Percentiles rank a stretch among this genome's conserved stretches.
Evolutionary conservation across 129 eudicot species (phyloP).

Genomic region (Flaveria ramosissima): DNA sequence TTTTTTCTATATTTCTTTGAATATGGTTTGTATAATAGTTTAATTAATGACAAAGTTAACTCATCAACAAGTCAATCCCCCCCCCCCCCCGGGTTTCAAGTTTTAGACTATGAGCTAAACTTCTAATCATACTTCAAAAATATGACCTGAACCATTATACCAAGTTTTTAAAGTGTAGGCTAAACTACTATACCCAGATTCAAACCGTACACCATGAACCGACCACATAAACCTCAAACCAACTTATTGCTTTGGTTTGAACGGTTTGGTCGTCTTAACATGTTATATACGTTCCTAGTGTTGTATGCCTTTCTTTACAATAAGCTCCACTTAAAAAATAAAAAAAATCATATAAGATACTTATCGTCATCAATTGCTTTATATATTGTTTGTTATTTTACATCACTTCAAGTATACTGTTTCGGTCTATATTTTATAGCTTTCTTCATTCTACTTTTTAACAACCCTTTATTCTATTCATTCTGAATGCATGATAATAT

Average conservation of each 20-base stretch:
- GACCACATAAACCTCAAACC: background rate
- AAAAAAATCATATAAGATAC: background rate
- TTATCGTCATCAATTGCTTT: background rate
- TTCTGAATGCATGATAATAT: background rate
- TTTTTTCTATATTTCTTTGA: background rate
- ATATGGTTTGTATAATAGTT: background rate
- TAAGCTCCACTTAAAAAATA: background rate
- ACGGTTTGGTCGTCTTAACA: background rate
- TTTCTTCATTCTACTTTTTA: background rate
- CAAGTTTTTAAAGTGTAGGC: no score
- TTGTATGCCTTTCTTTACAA: background rate
- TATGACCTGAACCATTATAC: no score
- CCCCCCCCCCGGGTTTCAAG: no score
- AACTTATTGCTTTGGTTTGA: background rate
- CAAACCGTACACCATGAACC: no score
- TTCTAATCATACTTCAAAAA: no score
- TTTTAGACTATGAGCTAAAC: no score
- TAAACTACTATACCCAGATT: no score
- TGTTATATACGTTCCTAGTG: background rate
- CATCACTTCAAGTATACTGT: background rate
- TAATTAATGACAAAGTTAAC: no score
- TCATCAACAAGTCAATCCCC: no score
- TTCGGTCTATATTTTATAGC: background rate
- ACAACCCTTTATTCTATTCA: background rate
- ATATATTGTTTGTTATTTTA: background rate